phyloP scores from a whole-genome alignment of 1,139 yeast genomes.

The Entelexis sorbosivorans region DNA sequence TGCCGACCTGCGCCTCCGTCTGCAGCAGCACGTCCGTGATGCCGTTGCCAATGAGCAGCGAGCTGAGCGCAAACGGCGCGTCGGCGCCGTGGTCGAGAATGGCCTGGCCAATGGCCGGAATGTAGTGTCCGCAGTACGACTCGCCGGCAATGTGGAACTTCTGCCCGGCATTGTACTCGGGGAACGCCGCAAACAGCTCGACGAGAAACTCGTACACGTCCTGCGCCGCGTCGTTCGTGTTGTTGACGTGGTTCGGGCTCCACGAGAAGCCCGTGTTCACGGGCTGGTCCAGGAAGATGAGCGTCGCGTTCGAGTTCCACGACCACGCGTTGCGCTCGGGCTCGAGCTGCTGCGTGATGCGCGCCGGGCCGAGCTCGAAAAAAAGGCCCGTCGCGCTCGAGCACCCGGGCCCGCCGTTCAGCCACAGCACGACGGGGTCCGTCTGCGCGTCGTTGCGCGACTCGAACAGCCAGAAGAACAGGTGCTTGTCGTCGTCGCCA shows the following conservation, averaged over 20 bases:
- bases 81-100: not conserved
- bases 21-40: constrained; percentile 86
- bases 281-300: constrained; percentile 89
- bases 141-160: constrained; percentile 77
- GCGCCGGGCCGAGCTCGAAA: constrained; percentile 81
- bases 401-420: constrained; percentile 89
- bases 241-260: constrained; percentile 41
- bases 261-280: constrained; percentile 89
- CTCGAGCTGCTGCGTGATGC: constrained; percentile 61
- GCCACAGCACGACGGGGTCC: constrained; percentile 80
- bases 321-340: constrained; percentile 42
- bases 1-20: constrained; percentile 78
- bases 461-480: constrained; percentile 80
- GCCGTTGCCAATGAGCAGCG: constrained; percentile 92
- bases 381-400: constrained; percentile 77
- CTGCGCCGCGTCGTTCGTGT: constrained; percentile 60
- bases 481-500: constrained; percentile 64
- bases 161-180: constrained; percentile 39
- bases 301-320: constrained; percentile 85
- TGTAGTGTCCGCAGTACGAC: constrained; percentile 78
- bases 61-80: constrained; percentile 50
- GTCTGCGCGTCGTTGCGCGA: constrained; percentile 78
- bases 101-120: constrained; percentile 53
- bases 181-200: constrained; percentile 64
- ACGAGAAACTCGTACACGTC: constrained; percentile 67